Base-by-base conservation (phyloP, 345 rosid species). In the Diplotaxis tenuifolia region DNA sequence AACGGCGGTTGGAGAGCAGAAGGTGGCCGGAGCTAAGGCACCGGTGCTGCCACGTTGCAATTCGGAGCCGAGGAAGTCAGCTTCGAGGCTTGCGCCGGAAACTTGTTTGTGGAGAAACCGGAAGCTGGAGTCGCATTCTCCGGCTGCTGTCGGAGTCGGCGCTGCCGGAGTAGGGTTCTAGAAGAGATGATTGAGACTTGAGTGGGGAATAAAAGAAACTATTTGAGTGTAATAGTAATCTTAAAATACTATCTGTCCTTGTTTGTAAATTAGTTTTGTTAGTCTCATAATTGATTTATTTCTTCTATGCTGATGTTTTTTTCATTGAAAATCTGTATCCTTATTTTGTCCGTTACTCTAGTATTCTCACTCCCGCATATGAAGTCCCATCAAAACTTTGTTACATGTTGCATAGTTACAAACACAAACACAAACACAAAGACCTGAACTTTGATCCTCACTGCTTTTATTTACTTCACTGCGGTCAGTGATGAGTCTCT, bases 21-120 rank as follows among this genome's bases (percentile, higher is more conserved):
- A 82, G 78, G 75, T 83, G 65, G 82, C 77, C 20, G 86, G 83
- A 5, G 82, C 77, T 59, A 72, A 89, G 84, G 89, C 94, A 58
- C 85, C 86, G n/a, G 82, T 75, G 64, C 82, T 93, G 11, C 88
- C 83, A 2, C 91, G 98, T 67, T 93, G 98, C 80, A 93, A 89
- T 86, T 93, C 98, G 3, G 98, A 93, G 83, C 98, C 98, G 31
- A 78, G 83, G 84, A 84, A 84, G 62, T 77, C 92, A 20, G 80
- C 89, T 6, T 77, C 89, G 2, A 91, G 86, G 77, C 87, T 89
- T 2, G 89, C 88, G 3, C 84, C 87, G 0, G 97, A 86, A 66
- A 83, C 86, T 70, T 88, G 98, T 71, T 89, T 81, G 73, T 91
- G 97, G 97, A 93, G 86, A 82, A 93, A 89, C 23, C 73, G 96